A percentile compares a stretch with the other conserved stretches of the same genome.
Evolutionary conservation across 768 basidiomycete genomes (phyloP).

Genomic region (Collybia sp.): DNA sequence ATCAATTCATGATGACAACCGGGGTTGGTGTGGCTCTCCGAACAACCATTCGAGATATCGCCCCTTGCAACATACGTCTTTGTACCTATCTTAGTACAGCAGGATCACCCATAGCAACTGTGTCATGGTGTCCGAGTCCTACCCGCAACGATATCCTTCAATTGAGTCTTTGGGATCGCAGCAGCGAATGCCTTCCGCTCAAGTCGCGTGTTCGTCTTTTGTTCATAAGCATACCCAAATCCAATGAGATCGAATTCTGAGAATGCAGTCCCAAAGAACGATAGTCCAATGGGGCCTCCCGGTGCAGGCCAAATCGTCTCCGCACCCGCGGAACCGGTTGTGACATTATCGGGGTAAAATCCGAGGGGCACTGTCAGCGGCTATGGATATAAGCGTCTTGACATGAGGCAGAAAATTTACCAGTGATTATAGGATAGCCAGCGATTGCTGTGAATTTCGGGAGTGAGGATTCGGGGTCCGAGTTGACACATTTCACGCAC

Average conservation of each 20-base stretch:
- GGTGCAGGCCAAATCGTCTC: constrained; percentile 44
- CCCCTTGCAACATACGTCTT: too few species aligned
- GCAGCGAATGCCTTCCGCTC: constrained; percentile 41
- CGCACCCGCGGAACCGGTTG: constrained; percentile 31
- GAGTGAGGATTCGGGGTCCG: constrained; percentile 3
- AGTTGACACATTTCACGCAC: constrained; percentile 12
- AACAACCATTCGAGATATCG: too few species aligned
- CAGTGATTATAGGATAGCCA: constrained; percentile 65
- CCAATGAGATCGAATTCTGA: constrained; percentile 54
- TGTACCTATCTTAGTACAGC: too few species aligned
- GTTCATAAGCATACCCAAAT: constrained; percentile 63
- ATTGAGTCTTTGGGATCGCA: constrained; percentile 53
- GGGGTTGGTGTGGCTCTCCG: too few species aligned
- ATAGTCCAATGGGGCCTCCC: constrained; percentile 56
- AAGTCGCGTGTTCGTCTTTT: constrained; percentile 50
- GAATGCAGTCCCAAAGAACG: constrained; percentile 59
- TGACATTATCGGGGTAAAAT: constrained; percentile 46
- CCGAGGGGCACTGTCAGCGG: constrained; percentile 47
- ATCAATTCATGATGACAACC: too few species aligned
- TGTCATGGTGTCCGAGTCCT: too few species aligned
- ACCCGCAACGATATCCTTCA: constrained; percentile 25
- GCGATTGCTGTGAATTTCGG: constrained; percentile 39
- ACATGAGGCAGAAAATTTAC: constrained; percentile 18
- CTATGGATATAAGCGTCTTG: too few species aligned
- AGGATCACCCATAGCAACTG: too few species aligned